Conservation (phyloP, 768 basidiomycete genomes). For the Trametes punicea region DNA sequence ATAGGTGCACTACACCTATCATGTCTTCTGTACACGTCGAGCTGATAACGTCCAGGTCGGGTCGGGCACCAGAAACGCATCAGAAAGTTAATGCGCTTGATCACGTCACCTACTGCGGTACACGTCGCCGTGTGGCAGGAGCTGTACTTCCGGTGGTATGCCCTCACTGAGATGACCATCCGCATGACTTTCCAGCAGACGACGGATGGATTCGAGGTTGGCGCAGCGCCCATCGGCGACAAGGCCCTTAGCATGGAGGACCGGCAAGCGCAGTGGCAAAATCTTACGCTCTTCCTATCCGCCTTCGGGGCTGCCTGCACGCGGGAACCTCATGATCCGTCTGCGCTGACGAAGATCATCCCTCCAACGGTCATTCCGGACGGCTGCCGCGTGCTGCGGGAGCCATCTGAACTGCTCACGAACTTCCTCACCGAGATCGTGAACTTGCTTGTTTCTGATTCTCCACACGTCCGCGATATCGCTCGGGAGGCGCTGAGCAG, state of each 20-base stretch:
- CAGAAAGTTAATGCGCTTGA: slow-evolving; percentile 62
- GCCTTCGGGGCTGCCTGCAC: slow-evolving; percentile 68
- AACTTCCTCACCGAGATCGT: slow-evolving; percentile 67
- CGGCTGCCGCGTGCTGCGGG: slow-evolving; percentile 59
- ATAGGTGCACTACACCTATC: slow-evolving; percentile 50
- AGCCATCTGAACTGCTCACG: slow-evolving; percentile 56
- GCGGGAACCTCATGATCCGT: slow-evolving; percentile 47
- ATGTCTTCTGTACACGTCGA: background rate
- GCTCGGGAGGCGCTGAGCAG: slow-evolving; percentile 77
- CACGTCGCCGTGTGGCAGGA: slow-evolving; percentile 83
- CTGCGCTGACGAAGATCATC: slow-evolving; percentile 51
- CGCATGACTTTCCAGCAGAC: slow-evolving; percentile 31
- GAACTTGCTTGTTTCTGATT: slow-evolving; percentile 61
- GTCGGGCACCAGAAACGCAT: slow-evolving; percentile 78
- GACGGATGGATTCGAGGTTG: slow-evolving; percentile 28
- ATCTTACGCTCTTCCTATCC: slow-evolving; percentile 74
- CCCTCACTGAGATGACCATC: slow-evolving; percentile 57
- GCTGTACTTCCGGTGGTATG: slow-evolving; percentile 72
- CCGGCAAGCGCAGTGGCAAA: slow-evolving; percentile 79
- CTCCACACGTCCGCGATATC: slow-evolving; percentile 67
- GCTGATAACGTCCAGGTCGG: slow-evolving; percentile 48
- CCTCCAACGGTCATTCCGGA: slow-evolving; percentile 64
- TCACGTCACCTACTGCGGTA: slow-evolving; percentile 61
- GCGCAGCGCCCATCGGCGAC: slow-evolving; percentile 34
- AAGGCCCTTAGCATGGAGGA: slow-evolving; percentile 49